Conservation (phyloP, 2,329 filamentous ascomycete genomes). For the Fusarium avenaceum region DNA sequence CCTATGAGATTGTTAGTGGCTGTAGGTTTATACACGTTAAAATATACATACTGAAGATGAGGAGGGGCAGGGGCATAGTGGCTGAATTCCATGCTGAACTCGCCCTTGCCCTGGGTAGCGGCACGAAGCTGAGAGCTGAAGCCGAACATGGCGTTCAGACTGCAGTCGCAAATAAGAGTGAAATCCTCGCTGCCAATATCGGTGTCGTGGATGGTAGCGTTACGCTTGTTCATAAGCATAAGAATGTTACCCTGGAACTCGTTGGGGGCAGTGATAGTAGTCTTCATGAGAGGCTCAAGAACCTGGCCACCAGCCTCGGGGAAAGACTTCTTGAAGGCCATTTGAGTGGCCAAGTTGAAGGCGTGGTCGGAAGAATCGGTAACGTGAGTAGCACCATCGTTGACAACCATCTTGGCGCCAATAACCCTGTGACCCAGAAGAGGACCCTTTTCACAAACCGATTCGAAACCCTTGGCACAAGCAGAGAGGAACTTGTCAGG, state of each 20-base stretch:
- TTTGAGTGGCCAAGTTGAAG: conserved; percentile 93
- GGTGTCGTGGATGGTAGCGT: conserved; percentile 93
- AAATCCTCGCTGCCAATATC: conserved; percentile 96
- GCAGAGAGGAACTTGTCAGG: conserved; percentile 96
- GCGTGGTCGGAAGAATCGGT: conserved; percentile 98
- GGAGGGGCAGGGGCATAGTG: conserved; percentile 90
- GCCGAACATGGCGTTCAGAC: conserved; percentile 97
- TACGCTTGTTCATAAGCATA: conserved; percentile 95
- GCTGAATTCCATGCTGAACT: conserved; percentile 99
- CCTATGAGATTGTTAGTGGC: conserved; percentile 52
- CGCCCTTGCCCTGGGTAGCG: conserved; percentile 96
- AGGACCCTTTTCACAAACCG: conserved; percentile 86
- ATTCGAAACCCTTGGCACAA: conserved; percentile 93
- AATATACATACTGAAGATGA: conserved; percentile 82
- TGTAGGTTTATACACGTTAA: not conserved
- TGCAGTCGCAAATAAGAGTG: conserved; percentile 91
- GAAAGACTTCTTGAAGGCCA: conserved; percentile 97
- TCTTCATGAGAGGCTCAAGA: conserved; percentile 98
- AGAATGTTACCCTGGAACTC: conserved; percentile 99
- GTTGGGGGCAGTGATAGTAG: conserved; percentile 91
- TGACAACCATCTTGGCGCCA: conserved; percentile 89
- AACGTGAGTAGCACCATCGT: conserved; percentile 96
- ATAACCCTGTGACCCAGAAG: conserved; percentile 94
- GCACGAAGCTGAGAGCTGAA: conserved; percentile 93
- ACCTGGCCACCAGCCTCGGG: conserved; percentile 83